phyloP scores from a whole-genome alignment of 495 filamentous ascomycete species.

The Aspergillus olivimuriae region DNA sequence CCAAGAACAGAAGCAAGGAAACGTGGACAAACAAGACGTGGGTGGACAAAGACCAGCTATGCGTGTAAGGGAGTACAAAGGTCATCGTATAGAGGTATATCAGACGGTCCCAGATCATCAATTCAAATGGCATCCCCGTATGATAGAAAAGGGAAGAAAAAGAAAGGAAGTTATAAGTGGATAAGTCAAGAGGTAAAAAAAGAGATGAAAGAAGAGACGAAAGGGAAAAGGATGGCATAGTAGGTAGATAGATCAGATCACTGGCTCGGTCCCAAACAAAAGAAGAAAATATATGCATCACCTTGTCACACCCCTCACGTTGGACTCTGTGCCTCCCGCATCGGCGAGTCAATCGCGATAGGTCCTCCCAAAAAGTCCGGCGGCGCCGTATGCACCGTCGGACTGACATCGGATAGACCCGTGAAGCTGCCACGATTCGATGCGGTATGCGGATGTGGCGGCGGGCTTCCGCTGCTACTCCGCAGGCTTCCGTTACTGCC shows the following conservation, averaged over 20 bases:
- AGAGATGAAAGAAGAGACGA: neutral
- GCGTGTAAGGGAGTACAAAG: too few relatives aligned
- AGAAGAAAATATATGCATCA: neutral
- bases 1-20: too few relatives aligned
- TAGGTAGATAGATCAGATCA: neutral
- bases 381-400: conserved; percentile 20
- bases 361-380: conserved; percentile 14
- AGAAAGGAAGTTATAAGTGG: neutral
- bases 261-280: neutral
- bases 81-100: too few relatives aligned
- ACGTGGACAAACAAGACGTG: too few relatives aligned
- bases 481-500: conserved; percentile 68
- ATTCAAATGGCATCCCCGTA: neutral
- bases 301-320: too few relatives aligned
- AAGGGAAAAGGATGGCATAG: neutral
- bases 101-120: too few relatives aligned
- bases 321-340: conserved; percentile 9
- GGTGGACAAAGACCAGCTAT: too few relatives aligned
- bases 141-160: neutral
- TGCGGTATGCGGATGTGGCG: conserved; percentile 28
- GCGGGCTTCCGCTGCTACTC: conserved; percentile 58
- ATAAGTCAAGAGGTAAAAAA: neutral
- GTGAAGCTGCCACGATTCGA: conserved; percentile 34
- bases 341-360: conserved; percentile 11
- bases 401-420: conserved; percentile 30